phyloP scores from a whole-genome alignment of 208 protist species.

The Acanthamoeba culbertsoni region DNA sequence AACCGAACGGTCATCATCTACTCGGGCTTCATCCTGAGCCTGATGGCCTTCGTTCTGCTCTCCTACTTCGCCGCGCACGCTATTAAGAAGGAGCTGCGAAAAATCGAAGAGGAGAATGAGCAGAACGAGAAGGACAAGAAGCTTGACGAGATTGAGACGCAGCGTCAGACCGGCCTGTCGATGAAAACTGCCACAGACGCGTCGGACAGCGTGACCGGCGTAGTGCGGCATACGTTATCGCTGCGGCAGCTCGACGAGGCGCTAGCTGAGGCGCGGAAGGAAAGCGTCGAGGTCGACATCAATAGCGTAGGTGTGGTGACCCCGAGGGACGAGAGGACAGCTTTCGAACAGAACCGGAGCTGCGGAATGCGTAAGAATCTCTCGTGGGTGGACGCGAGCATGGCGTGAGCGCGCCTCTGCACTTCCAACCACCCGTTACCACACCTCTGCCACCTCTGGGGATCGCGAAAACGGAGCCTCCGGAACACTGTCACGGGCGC shows the following conservation, averaged over 20 bases:
- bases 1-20: not conserved
- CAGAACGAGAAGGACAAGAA: not conserved
- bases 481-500: too few species aligned
- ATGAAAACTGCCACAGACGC: not conserved
- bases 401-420: conserved; percentile 33
- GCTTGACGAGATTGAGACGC: not conserved
- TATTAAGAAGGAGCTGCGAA: conserved; percentile 35
- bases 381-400: conserved; percentile 14
- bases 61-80: conserved; percentile 21
- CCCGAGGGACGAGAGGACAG: not conserved
- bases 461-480: too few species aligned
- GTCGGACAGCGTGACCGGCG: not conserved
- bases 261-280: not conserved
- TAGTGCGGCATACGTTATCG: not conserved
- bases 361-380: conserved; percentile 31
- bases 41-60: not conserved
- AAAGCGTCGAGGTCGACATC: not conserved
- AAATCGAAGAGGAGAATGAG: conserved; percentile 25
- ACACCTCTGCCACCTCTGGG: too few species aligned
- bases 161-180: not conserved
- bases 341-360: not conserved
- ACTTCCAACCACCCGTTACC: too few species aligned
- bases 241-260: not conserved
- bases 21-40: not conserved
- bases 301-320: too few species aligned